Evolutionary conservation across 495 filamentous ascomycete genomes (phyloP).

Genomic region (Podospora appendiculata): DNA sequence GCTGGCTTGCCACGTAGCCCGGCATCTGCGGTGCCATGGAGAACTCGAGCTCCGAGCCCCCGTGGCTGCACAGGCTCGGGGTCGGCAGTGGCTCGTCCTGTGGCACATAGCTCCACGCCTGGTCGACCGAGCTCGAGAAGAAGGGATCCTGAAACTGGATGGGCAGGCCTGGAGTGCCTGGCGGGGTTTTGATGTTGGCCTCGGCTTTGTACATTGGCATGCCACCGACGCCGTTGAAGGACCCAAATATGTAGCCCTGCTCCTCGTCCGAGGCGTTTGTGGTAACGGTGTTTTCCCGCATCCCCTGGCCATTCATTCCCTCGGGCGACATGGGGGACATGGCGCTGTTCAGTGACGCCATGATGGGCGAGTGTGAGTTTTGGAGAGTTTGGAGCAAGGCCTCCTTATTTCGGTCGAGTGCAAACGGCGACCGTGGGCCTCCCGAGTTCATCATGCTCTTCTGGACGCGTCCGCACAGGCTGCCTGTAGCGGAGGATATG

Average conservation of each 20-base stretch:
- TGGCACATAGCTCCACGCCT: slow-evolving; percentile 24
- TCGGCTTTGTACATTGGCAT: slow-evolving; percentile 24
- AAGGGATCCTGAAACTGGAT: slow-evolving; percentile 24
- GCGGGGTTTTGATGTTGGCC: slow-evolving; percentile 35
- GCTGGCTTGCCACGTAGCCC: slow-evolving; percentile 34
- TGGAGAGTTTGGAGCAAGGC: slow-evolving; percentile 29
- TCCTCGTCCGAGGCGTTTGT: slow-evolving; percentile 32
- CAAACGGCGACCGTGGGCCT: slow-evolving; percentile 37
- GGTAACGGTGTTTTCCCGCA: slow-evolving; percentile 24
- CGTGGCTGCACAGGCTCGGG: slow-evolving; percentile 34
- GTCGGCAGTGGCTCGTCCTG: slow-evolving; percentile 36
- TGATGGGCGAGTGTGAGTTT: slow-evolving; percentile 26
- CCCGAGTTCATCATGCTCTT: slow-evolving; percentile 26
- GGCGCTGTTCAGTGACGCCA: slow-evolving; percentile 21
- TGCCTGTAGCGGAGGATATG: slow-evolving; percentile 36
- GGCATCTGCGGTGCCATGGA: slow-evolving; percentile 28
- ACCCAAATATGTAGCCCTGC: slow-evolving; percentile 21
- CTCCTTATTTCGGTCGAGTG: slow-evolving; percentile 34
- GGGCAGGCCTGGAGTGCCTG: slow-evolving; percentile 34
- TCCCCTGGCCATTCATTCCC: slow-evolving; percentile 9
- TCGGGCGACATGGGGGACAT: slow-evolving; percentile 29
- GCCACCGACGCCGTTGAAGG: slow-evolving; percentile 9
- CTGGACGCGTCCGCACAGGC: slow-evolving; percentile 29
- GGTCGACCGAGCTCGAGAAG: slow-evolving; percentile 18
- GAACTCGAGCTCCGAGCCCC: slow-evolving; percentile 33